Evolutionary conservation across 805 yeast species (phyloP), one percentile per base, ranked within the genome.

Genomic region (Monosporozyma aerobia): DNA sequence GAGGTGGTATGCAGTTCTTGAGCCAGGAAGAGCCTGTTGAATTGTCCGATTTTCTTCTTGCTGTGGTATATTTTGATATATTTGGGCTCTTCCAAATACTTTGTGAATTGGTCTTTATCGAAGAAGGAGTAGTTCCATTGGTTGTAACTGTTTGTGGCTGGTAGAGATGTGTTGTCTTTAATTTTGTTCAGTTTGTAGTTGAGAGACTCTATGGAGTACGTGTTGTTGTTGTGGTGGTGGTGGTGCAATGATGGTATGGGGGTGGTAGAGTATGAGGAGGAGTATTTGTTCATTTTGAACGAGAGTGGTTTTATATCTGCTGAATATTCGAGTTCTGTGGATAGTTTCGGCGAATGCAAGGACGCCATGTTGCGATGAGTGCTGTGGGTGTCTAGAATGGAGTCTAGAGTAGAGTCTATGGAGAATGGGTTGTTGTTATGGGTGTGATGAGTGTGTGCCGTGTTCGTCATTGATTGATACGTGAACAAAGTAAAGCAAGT

Each of bases 11-110:
- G n/a, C 53, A 83, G 65, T 61, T 84, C 89, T 62, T 85, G 92
- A 0, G 88, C 86, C 41, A 84, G 63, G 52, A 84, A 82, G 52
- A 83, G 63, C 56, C 82, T 73, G 52, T 76, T 72, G 53, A 80
- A 71, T 5, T 75, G 71, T 41, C 70, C 78, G 27, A 81, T 68
- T 37, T 71, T 69, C 51, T 72, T 74, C 50, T 77, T 73, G 54
- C 73, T 76, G 53, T 75, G 75, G 56, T 73, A 73, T 8, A 76
- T 68, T 59, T 76, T 78, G 44, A 81, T 71, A 63, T 82, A 78
- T 53, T 75, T 77, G n/a, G 88, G 85, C 37, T 77, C 69, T 33
- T 70, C 67, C 29, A 80, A 63, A 33, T 78, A 73, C 52, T 74
- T 64, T 16, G 70, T 65, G 54, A 71, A 64, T 51, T 73, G 75